Evolutionary conservation across 2,329 filamentous ascomycete genomes (phyloP), one percentile per base, ranked within the genome.

Genomic region (Cephalotrichum gorgonifer): DNA sequence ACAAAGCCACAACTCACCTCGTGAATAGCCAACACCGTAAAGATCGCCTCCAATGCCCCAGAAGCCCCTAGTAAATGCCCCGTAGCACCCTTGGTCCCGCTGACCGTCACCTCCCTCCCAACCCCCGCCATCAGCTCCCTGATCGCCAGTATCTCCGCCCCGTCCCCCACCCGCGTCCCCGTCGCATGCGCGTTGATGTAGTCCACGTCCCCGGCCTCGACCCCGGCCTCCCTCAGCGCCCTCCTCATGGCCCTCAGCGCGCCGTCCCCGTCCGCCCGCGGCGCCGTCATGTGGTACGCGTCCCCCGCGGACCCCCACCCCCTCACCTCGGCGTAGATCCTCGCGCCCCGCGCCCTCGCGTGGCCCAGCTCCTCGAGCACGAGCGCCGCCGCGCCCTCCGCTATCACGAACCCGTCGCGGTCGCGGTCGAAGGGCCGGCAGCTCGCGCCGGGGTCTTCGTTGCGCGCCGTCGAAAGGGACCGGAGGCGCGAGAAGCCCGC

Each of bases 151-250:
- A 91, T 91, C 67, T 98, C 93, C 1, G 93, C 91, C 22, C 79
- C 76, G 67, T 98, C 93, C 1, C 93, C 93, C 2, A 97, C 75
- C 6, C 74, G 65, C 0, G 91, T 98, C 22, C 86, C 87, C 1
- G 93, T 98, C 1, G 91, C 93, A 62, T 98, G 93, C 1, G 93
- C 93, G 60, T 97, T 98, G 61, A 98, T 78, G 63, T 98, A 98
- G 63, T 90, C 87, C 4, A 98, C 81, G 38, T 81, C 69, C 1
- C 67, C 66, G 0, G 93, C 90, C 47, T 72, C 73, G 33, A 95
- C 60, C 1, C 74, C 67, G 0, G 89, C 88, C 59, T 86, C 79
- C 57, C 75, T 81, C 51, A 98, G 67, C 1, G 91, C 90, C 55
- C 80, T 80, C 62, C 78, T 85, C 93, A 98, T 98, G 3, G 91